These are phyloP conservation scores for Nigrospora osmanthi DNA, from an alignment of 2,329 filamentous ascomycete genomes.

Conservation along the genomic window DNA sequence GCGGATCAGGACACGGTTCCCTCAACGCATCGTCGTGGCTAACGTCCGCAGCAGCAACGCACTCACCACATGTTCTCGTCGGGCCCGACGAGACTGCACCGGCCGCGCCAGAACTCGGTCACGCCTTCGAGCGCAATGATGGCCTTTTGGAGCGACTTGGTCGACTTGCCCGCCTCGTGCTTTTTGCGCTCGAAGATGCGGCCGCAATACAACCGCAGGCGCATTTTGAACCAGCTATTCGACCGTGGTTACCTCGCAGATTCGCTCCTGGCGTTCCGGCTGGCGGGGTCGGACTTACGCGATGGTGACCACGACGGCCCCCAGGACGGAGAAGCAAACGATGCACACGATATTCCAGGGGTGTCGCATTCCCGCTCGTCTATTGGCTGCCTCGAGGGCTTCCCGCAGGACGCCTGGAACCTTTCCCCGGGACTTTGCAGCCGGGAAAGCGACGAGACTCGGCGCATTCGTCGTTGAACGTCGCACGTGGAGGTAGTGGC, in stretches of 20 bases:
- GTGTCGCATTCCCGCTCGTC: conserved; percentile 6
- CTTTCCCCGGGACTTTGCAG: too few species aligned
- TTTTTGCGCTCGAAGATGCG: background rate
- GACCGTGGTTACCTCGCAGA: too few species aligned
- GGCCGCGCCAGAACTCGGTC: conserved; percentile 8
- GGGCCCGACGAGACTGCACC: conserved; percentile 6
- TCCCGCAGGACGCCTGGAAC: background rate
- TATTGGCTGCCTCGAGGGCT: background rate
- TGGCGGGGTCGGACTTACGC: conserved; percentile 7
- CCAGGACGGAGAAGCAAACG: conserved; percentile 4
- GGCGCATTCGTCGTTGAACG: too few species aligned
- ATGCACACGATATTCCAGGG: conserved; percentile 9
- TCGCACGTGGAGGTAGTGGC: too few species aligned
- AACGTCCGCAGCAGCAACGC: background rate
- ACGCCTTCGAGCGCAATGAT: conserved; percentile 10
- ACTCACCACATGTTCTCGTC: conserved; percentile 13
- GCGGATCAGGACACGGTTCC: too few species aligned
- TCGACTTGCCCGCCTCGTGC: background rate
- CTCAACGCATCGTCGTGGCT: too few species aligned
- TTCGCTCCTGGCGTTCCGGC: too few species aligned
- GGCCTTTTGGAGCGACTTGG: conserved; percentile 10
- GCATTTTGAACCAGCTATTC: conserved; percentile 1
- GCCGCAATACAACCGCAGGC: background rate
- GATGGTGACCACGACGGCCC: conserved; percentile 2
- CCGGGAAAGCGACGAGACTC: too few species aligned